A percentile compares a stretch with the other conserved stretches of the same genome.
These are phyloP conservation scores for Venturia pyrina DNA, from an alignment of 2,329 filamentous ascomycete genomes.

Conservation along the genomic window DNA sequence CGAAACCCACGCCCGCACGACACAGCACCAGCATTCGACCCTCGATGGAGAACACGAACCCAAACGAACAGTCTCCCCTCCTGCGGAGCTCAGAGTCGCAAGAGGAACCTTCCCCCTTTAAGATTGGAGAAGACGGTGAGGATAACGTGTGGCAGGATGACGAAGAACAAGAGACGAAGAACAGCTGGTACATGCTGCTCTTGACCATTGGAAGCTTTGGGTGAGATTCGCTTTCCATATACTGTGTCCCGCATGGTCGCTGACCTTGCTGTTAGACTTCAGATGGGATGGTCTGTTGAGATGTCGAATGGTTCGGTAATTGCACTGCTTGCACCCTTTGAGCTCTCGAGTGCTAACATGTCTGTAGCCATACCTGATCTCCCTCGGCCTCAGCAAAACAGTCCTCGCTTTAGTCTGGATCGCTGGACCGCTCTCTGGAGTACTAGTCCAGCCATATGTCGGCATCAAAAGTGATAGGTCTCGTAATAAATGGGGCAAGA, in stretches of 20 bases:
- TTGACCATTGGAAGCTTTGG: conserved; percentile 79
- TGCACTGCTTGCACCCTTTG: conserved; percentile 13
- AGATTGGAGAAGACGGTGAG: conserved; percentile 11
- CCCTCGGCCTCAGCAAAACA: conserved; percentile 42
- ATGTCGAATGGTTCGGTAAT: conserved; percentile 76
- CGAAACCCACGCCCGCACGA: background rate
- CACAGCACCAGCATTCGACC: background rate
- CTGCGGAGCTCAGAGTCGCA: conserved; percentile 22
- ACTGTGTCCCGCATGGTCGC: conserved; percentile 1
- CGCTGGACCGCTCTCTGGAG: conserved; percentile 44
- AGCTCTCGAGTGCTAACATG: conserved; percentile 5
- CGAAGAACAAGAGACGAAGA: conserved; percentile 59
- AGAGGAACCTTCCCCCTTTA: conserved; percentile 20
- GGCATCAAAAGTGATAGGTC: conserved; percentile 44
- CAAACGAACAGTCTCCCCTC: conserved; percentile 27
- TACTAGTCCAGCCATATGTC: conserved; percentile 44
- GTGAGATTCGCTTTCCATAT: conserved; percentile 25
- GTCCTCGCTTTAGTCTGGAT: conserved; percentile 45
- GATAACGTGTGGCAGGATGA: conserved; percentile 33
- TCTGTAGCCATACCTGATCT: conserved; percentile 39
- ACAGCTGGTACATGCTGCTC: conserved; percentile 73
- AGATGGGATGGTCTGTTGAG: conserved; percentile 94
- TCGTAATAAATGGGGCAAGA: conserved; percentile 37
- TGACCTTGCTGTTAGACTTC: conserved; percentile 45
- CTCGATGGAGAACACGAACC: conserved; percentile 12